phyloP scores from a whole-genome alignment of 2,329 filamentous ascomycete species.

The Trichophyton verrucosum region DNA sequence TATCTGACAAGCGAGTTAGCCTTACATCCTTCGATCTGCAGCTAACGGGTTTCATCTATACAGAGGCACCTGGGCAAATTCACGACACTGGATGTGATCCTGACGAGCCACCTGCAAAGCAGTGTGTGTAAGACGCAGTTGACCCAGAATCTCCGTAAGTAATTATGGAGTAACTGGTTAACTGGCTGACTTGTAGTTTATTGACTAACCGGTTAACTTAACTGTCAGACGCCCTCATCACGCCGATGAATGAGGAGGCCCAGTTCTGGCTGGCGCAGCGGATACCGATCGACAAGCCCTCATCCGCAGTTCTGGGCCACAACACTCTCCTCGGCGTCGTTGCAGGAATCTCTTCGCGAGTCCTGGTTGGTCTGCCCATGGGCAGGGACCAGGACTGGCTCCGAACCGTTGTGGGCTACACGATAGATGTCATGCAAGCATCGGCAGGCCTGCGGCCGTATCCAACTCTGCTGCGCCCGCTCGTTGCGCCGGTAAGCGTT shows the following conservation, averaged over 20 bases:
- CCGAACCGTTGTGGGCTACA: not conserved
- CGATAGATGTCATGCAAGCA: not conserved
- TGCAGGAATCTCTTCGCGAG: not conserved
- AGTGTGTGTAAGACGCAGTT: not conserved
- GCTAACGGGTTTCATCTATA: not conserved
- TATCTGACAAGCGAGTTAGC: too few species aligned
- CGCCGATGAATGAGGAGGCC: too few species aligned
- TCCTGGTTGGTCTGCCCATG: not conserved
- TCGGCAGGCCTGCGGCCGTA: constrained; percentile 20
- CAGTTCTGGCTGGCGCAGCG: too few species aligned
- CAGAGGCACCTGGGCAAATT: constrained; percentile 5
- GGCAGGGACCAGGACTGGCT: not conserved
- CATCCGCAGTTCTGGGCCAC: too few species aligned
- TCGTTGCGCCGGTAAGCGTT: constrained; percentile 17
- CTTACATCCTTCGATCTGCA: not conserved
- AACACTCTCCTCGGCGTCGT: too few species aligned
- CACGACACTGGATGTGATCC: not conserved
- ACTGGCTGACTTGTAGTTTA: too few species aligned
- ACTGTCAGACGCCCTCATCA: too few species aligned
- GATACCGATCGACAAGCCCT: too few species aligned
- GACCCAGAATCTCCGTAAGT: not conserved
- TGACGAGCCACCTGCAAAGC: constrained; percentile 8
- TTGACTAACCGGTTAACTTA: too few species aligned
- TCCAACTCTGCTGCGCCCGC: constrained; percentile 24
- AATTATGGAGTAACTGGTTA: not conserved